Evolutionary conservation across 1,139 yeast species (phyloP), one percentile per base, ranked within the genome.

Genomic region (Scheffersomyces stambukii): DNA sequence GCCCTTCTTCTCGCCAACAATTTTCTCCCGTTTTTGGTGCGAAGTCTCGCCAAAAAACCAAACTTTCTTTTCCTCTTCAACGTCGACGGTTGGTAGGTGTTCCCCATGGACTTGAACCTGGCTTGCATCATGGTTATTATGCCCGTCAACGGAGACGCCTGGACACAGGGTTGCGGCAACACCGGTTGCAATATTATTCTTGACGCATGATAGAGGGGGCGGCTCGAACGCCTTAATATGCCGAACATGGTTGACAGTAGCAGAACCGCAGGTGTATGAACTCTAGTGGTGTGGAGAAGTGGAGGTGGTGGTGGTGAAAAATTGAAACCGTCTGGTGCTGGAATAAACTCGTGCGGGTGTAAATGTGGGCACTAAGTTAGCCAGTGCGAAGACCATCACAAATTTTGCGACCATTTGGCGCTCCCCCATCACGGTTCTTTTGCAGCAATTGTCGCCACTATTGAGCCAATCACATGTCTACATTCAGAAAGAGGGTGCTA

Each of bases 31-130:
- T 77, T 73, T 44, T 72, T 75, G n/a, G 81, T 62, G 52, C 79
- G 76, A 57, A 83, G 73, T 52, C 96, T 77, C n/a, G 95, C 91
- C 48, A 91, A 67, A 46, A 89, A 91, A 0, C 98, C 98, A 38
- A 84, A 72, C 19, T 83, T 80, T 59, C 96, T 80, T 66, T 91
- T 91, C 54, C 97, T 75, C 53, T 84, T 86, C 40, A 85, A 64
- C 2, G 94, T 88, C 35, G 89, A 81, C 25, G 98, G 97, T 57
- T 89, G 97, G 58, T 82, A 91, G 13, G 95, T 86, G 60, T 86
- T 83, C 59, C 98, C 98, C 65, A 95, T 77, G 16, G 88, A 70
- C 53, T 83, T 80, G 80, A 89, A 81, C 64, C 96, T 75, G 60
- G 68, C 59, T 51, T 72, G 73, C 46, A 70, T 47, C 41, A 75